Evolutionary conservation across 306 rosid genomes (phyloP), one percentile per base, ranked within the genome.

Genomic region (Citrullus amarus): DNA sequence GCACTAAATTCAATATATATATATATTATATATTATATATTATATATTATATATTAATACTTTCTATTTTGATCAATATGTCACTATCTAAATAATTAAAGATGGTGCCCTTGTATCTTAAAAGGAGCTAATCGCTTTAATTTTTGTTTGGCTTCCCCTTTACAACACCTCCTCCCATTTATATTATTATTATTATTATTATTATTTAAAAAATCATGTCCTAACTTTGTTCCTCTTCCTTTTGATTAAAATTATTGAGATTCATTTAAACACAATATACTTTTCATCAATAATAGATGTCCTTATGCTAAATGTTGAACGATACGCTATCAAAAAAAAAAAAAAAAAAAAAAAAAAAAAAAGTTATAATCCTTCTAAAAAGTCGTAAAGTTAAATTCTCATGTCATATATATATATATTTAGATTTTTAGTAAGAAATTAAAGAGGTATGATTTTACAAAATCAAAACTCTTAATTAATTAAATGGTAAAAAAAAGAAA

Each of bases 31-130:
- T 12, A 12, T 48, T n/a, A 48, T 48, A 48, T 48, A 48, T 69
- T 13, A 2, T 48, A 11, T 12, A 12, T 48, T 48, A 48, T 48
- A 48, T 48, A 48, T 69, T 68, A 1, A 25, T 38, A 25, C 9
- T 38, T 41, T 70, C 1, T 48, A 46, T 46, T 11, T 70, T 48
- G 36, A 70, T 48, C 0, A 69, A 43, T 20, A 6, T 25, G 58
- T 71, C 77, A 70, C 76, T 6, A 16, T 71, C 77, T 28, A 20
- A 46, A 70, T 70, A 70, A 70, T 70, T 70, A 46, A 50, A 15
- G 43, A 59, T 71, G 58, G 76, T 4, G 59, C 59, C 76, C 25
- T 70, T 71, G 56, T 71, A 71, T 48, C 41, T 71, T 71, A 71
- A 48, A 71, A 71, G 59, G 55, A 28, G 41, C 48, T 71, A 48